Evolutionary conservation across 202 grass and related monocot species (phyloP), one percentile per base, ranked within the genome.

Genomic region (Zoysia matrella): DNA sequence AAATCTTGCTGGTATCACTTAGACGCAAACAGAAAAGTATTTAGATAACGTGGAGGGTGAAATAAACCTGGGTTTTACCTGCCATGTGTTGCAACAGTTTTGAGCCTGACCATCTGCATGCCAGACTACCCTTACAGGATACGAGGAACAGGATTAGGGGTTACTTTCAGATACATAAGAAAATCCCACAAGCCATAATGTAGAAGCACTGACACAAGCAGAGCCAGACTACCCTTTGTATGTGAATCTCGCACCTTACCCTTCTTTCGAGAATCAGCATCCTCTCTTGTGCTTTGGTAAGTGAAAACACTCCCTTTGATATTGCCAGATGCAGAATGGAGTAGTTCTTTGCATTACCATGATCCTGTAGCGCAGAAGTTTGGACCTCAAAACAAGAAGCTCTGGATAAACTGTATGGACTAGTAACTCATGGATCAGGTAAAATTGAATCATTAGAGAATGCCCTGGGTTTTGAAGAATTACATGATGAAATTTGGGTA

Each of bases 181-280:
- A 36, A 16, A 48, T 8, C 0, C 14, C 42, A 41, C 1, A 22
- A 50, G 8, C 4, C 50, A n/a, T 10, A 55, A 48, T 47, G 50
- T 57, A 53, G 47, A 82, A 53, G 49, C 13, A 18, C 30, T 36
- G 30, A 1, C 30, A 36, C 30, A 36, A 36, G 30, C 30, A 36
- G 30, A 36, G 30, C 30, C 30, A 36, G 30, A 36, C 1, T 36
- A 36, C 48, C 52, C 67, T 84, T 89, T 39, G 46, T 47, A 71
- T 75, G 47, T 56, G 65, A 49, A 63, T 93, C 80, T 18, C 8
- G 52, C 22, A 43, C 61, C 18, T 62, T 86, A 68, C 69, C 69
- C 64, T 80, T 93, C 72, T 75, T 93, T 72, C 65, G 11, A 47
- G 60, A 36, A 74, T 73, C 73, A 65, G 42, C 36, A 80, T 65